phyloP scores from a whole-genome alignment of 2,329 filamentous ascomycete genomes.

The Neofusicoccum kwambonambiense region DNA sequence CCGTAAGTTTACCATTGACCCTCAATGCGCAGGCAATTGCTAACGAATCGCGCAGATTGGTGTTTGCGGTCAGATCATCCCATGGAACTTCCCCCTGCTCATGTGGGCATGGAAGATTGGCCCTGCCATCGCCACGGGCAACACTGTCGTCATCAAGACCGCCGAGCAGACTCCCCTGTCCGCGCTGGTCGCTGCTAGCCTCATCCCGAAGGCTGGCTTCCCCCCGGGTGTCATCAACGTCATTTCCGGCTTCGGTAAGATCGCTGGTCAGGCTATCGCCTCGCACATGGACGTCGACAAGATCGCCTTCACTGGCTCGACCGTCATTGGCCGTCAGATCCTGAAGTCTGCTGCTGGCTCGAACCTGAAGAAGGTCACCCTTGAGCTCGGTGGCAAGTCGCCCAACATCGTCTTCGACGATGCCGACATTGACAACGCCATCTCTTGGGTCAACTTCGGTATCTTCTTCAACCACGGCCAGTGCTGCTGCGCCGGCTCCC shows the following conservation, averaged over 20 bases:
- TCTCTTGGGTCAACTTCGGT: conserved; percentile 71
- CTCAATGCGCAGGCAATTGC: background rate
- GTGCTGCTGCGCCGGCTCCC: conserved; percentile 72
- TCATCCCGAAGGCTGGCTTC: conserved; percentile 75
- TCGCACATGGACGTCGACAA: conserved; percentile 80
- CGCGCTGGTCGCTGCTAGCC: conserved; percentile 61
- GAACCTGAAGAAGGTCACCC: conserved; percentile 80
- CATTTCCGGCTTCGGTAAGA: conserved; percentile 73
- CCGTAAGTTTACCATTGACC: conserved; percentile 45
- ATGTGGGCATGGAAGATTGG: conserved; percentile 84
- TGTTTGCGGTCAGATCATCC: conserved; percentile 84
- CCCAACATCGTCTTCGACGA: conserved; percentile 79
- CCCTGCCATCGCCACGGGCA: conserved; percentile 70
- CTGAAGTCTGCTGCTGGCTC: conserved; percentile 77
- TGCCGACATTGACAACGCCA: conserved; percentile 73
- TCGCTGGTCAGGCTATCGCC: conserved; percentile 73
- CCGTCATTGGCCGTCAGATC: conserved; percentile 69
- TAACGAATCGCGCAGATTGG: conserved; percentile 53
- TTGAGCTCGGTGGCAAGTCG: conserved; percentile 78
- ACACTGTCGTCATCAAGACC: conserved; percentile 71
- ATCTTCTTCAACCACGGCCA: conserved; percentile 62
- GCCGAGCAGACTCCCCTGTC: conserved; percentile 75
- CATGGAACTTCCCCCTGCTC: conserved; percentile 83
- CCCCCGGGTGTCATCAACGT: conserved; percentile 76
- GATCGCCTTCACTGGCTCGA: conserved; percentile 79